Evolutionary conservation across 106 monocot genomes (phyloP).

Genomic region (Phalaenopsis aphrodite): DNA sequence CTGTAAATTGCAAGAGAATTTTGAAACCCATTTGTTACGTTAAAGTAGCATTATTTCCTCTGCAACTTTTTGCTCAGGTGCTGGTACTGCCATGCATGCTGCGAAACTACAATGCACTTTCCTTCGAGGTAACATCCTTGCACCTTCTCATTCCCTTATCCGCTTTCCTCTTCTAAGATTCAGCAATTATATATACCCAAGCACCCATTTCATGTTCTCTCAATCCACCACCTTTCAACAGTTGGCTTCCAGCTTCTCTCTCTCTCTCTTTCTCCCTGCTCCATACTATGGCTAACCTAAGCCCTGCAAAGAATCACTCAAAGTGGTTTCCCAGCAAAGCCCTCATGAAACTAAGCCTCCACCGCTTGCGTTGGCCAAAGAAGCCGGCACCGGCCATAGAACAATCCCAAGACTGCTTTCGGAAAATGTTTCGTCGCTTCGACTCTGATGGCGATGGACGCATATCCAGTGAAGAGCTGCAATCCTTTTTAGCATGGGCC

Average conservation of each 20-base stretch:
- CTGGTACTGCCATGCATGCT: not conserved
- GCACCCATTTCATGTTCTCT: not conserved
- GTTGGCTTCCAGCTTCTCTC: no score
- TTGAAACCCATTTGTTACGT: not conserved
- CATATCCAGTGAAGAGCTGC: constrained; percentile 24
- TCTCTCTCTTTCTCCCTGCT: not conserved
- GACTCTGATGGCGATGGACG: constrained; percentile 24
- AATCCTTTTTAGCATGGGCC: constrained; percentile 11
- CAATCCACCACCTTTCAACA: not conserved
- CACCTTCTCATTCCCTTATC: constrained; percentile 7
- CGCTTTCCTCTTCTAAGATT: not conserved
- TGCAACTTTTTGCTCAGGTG: not conserved
- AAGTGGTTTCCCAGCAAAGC: constrained; percentile 21
- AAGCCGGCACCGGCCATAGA: not conserved
- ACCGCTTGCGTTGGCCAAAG: constrained; percentile 5
- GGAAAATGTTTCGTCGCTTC: constrained; percentile 17
- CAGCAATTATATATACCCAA: not conserved
- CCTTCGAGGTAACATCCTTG: constrained; percentile 12
- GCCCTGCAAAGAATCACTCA: not conserved
- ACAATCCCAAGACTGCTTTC: not conserved
- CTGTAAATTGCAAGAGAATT: not conserved
- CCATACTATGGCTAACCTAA: not conserved
- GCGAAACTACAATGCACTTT: constrained; percentile 20
- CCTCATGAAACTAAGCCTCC: constrained; percentile 4
- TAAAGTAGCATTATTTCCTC: not conserved